phyloP scores from a whole-genome alignment of 2,329 filamentous ascomycete genomes.

The Venturia asperata region DNA sequence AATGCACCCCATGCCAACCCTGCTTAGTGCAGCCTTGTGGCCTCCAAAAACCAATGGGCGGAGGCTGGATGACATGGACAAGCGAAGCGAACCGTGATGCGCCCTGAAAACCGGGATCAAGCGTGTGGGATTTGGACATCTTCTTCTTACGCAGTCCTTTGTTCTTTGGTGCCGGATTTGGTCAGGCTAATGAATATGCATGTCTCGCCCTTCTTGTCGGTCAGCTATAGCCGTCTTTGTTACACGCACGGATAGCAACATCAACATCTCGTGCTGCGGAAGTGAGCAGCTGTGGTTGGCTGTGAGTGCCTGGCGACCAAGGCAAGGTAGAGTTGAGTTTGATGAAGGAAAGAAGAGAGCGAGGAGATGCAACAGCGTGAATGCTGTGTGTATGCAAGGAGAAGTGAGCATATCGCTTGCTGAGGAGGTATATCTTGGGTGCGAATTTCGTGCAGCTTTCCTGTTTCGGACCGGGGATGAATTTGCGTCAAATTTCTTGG shows the following conservation, averaged over 20 bases:
- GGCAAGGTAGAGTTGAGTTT: not conserved
- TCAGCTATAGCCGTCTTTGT: not conserved
- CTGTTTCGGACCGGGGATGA: too few species aligned
- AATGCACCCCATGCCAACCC: not conserved
- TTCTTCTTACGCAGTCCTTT: too few species aligned
- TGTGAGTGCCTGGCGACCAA: not conserved
- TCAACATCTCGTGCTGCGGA: conserved; percentile 1
- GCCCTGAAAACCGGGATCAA: not conserved
- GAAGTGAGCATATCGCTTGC: not conserved
- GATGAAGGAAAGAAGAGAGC: not conserved
- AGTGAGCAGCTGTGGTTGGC: not conserved
- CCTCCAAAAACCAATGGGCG: not conserved
- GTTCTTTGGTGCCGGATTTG: not conserved
- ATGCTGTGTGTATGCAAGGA: not conserved
- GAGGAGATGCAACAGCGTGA: not conserved
- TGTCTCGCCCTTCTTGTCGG: not conserved
- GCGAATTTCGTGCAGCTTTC: not conserved
- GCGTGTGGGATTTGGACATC: not conserved
- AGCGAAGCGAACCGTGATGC: not conserved
- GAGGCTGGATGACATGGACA: not conserved
- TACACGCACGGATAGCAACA: conserved; percentile 7
- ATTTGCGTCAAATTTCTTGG: too few species aligned
- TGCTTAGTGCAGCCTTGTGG: conserved; percentile 11
- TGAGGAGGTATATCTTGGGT: not conserved
- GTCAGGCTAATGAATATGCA: not conserved